These are phyloP conservation scores for Paramecium bursaria DNA, from an alignment of 73 alveolate species.

Conservation along the genomic window DNA sequence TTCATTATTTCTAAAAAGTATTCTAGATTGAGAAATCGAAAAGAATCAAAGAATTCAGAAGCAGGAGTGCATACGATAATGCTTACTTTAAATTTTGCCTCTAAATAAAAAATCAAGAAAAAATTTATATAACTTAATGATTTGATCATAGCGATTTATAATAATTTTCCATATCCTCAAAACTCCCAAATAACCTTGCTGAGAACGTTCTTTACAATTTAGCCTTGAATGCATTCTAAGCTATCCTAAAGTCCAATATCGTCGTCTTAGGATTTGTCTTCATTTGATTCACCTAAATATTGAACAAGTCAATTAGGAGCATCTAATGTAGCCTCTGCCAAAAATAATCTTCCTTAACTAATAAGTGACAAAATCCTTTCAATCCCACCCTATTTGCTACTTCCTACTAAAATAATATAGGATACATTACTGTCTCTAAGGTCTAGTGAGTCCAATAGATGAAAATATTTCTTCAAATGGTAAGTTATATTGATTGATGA, in stretches of 20 bases:
- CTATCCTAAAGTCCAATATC: constrained; percentile 34
- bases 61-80: no score
- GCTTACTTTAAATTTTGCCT: no score
- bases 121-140: no score
- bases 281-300: not conserved
- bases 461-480: constrained; percentile 60
- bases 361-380: constrained; percentile 3
- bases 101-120: no score
- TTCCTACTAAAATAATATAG: not conserved
- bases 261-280: constrained; percentile 32
- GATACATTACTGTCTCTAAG: constrained; percentile 39
- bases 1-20: no score
- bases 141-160: constrained; percentile 31
- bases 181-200: constrained; percentile 15
- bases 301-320: constrained; percentile 1
- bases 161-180: not conserved
- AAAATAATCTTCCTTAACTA: constrained; percentile 29
- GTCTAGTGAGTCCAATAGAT: constrained; percentile 42
- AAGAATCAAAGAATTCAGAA: no score
- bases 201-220: constrained; percentile 15
- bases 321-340: constrained; percentile 32
- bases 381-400: constrained; percentile 44
- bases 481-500: constrained; percentile 69
- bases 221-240: not conserved
- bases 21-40: no score